phyloP scores from a whole-genome alignment of 345 rosid genomes.

The Linum tenue region DNA sequence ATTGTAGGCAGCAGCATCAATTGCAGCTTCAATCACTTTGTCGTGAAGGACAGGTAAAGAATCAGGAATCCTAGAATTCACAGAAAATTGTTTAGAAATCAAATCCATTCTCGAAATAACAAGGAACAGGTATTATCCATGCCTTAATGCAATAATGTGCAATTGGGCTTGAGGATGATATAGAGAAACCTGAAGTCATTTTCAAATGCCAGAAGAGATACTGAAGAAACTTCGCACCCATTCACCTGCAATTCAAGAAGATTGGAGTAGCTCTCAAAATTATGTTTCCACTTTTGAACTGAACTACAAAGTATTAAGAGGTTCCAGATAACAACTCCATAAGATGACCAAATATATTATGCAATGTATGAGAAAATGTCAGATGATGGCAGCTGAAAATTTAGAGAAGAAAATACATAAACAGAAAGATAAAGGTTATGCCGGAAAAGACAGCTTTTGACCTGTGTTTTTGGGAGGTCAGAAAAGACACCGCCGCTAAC shows the following conservation, averaged over 20 bases:
- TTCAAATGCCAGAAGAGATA: constrained; percentile 16
- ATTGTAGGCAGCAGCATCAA: constrained; percentile 37
- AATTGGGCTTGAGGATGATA: constrained; percentile 6
- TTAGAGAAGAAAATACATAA: too few species aligned
- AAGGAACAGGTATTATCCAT: background rate
- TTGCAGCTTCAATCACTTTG: constrained; percentile 65
- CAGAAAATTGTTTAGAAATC: constrained; percentile 6
- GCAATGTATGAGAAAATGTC: too few species aligned
- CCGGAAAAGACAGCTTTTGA: too few species aligned
- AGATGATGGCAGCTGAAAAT: too few species aligned
- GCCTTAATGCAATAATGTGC: background rate
- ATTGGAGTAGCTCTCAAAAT: background rate
- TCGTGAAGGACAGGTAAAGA: constrained; percentile 73
- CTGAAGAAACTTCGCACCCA: constrained; percentile 22
- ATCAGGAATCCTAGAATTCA: constrained; percentile 52
- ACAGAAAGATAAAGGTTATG: too few species aligned
- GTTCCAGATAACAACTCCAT: background rate
- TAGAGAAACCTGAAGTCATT: constrained; percentile 23
- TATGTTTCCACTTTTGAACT: background rate
- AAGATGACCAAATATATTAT: too few species aligned
- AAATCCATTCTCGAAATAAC: background rate
- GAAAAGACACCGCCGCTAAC: too few species aligned
- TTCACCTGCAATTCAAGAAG: constrained; percentile 15
- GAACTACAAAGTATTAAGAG: background rate
- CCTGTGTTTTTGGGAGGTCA: too few species aligned